Evolutionary conservation across 768 basidiomycete genomes (phyloP), one percentile per base, ranked within the genome.

Genomic region (Boletales sp.): DNA sequence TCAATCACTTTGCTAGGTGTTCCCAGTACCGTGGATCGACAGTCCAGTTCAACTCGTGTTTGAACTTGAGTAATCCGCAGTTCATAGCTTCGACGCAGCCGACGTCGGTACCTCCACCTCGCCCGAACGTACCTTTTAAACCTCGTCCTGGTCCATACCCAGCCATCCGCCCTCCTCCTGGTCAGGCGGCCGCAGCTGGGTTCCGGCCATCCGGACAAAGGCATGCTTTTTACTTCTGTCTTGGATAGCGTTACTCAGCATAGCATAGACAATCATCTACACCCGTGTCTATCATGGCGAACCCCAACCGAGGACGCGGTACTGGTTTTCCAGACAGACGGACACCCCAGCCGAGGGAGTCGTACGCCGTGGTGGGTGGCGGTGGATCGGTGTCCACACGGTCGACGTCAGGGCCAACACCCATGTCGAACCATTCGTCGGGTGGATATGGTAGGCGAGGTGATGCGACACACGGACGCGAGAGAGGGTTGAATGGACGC

Each of bases 1-100:
- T 34, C 50, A 35, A 48, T 31, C 31, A 15, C 17, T 44, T 11
- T 33, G 39, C 25, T 55, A 92, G 92, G 55, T 96, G 94, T 69
- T 93, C 93, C 0, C 80, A 84, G 53, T 97, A 96, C 66, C 89
- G 94, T 15, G 96, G 96, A 32, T 87, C 86, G 30, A 87, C 87
- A 0, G 87, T 95, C 34, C 81, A 88, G 28, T 92, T 94, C 66
- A 84, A 87, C 50, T 81, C 90, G 2, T 93, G 94, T 62, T 72
- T 99, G 52, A 99, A 99, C 68, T 66, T 99, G 57, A 87, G 84
- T 18, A 74, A 84, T 57, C 87, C 82, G 3, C 95, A 98, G 66
- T 96, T 90, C 65, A 76, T 89, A 15, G 83, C 86, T 14, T 82
- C 86, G 0, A 90, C 84, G 7, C 80, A 82, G 33, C 81, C 84